A percentile compares a stretch with the other conserved stretches of the same genome.
phyloP scores from a whole-genome alignment of 768 basidiomycete species.

The Cantharellus cinnabarinus region DNA sequence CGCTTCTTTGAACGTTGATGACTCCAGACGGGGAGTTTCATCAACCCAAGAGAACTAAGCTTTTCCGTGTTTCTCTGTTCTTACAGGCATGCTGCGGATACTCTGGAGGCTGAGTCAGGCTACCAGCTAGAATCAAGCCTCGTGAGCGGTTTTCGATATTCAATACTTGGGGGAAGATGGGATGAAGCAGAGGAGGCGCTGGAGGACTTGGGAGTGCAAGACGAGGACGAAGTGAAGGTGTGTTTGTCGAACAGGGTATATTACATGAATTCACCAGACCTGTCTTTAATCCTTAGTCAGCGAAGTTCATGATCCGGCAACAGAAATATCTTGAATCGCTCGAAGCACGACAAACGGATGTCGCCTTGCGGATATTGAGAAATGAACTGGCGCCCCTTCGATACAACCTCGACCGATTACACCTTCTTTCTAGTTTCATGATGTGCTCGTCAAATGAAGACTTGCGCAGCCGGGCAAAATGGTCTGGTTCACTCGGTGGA shows the following conservation, averaged over 20 bases:
- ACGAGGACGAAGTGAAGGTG: conserved; percentile 53
- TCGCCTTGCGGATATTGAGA: conserved; percentile 68
- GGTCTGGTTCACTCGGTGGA: conserved; percentile 72
- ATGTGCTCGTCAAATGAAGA: conserved; percentile 84
- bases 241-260: conserved; percentile 10
- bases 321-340: conserved; percentile 93
- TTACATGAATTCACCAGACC: background rate
- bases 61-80: conserved; percentile 7
- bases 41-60: background rate
- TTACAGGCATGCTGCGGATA: conserved; percentile 64
- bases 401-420: conserved; percentile 60
- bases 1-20: background rate
- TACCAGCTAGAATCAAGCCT: conserved; percentile 62
- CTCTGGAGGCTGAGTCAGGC: conserved; percentile 82
- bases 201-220: conserved; percentile 42
- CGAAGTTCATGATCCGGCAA: conserved; percentile 71
- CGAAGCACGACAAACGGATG: conserved; percentile 57
- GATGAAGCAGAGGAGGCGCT: conserved; percentile 52
- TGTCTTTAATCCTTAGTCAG: background rate
- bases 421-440: conserved; percentile 75
- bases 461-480: conserved; percentile 54
- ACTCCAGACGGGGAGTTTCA: background rate
- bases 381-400: conserved; percentile 73
- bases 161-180: conserved; percentile 69
- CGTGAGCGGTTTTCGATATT: conserved; percentile 60